Base-by-base conservation (phyloP, 805 yeast species). In the Cyberlindnera samutprakarnensis region DNA sequence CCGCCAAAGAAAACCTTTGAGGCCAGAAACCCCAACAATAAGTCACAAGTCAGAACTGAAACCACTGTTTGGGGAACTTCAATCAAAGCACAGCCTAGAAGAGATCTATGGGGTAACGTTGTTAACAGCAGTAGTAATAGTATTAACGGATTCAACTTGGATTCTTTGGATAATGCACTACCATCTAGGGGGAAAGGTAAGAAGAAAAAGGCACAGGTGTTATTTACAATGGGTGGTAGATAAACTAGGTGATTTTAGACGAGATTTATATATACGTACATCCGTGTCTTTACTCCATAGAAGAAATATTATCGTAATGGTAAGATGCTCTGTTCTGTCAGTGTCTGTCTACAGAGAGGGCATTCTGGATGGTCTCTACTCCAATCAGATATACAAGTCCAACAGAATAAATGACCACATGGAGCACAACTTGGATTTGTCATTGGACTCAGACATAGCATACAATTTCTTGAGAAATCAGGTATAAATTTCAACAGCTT, bases 361-460 rank as follows among this genome's bases (percentile, higher is more conserved):
- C 98, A 90, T 49, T 87, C 96, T 0, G 86, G 78, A 38, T 71
- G 62, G 43, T 87, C 95, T 40, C 85, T 66, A 37, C 87, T 74
- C 97, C 97, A 90, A 45, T 83, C 94, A 6, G 76, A 66, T 5
- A 87, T 75, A 53, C 97, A 90, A 6, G 64, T 66, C 96, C 97
- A 90, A 57, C 98, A 90, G 54, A 84, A 90, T 12, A 85, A 36
- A 54, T 90, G 98, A 0, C 97, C 98, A 57, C 98, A 90, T 5
- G 78, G 72, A 0, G 95, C 86, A 38, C 84, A 73, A 1, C 95
- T 64, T 5, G 98, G 97, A 39, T 83, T 73, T 2, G 59, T 64
- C 92, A 90, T 83, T 12, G 70, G 65, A 7, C 82, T 77, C 16
- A 90, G 65, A 53, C 98, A 90, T 14, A 92, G 65, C 69, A 87